phyloP scores from a whole-genome alignment of 371 early-diverging fungal genomes.

The Rhizopus delemar region DNA sequence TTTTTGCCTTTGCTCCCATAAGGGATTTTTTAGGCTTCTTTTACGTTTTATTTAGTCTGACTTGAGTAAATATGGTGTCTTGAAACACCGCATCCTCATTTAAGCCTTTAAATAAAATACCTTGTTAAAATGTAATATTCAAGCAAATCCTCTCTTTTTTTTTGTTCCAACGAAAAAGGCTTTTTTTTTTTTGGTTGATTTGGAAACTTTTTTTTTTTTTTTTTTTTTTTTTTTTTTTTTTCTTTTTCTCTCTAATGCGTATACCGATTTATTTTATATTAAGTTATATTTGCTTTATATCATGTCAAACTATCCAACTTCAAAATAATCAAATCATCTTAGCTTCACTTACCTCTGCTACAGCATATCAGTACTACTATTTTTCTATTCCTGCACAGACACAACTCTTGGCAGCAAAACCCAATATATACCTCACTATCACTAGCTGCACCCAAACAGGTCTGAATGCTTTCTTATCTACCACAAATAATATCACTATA shows the following conservation, averaged over 20 bases:
- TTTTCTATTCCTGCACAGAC: constrained; percentile 17
- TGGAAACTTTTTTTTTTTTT: neutral
- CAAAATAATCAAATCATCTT: constrained; percentile 15
- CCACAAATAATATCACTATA: constrained; percentile 39
- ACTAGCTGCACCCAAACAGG: constrained; percentile 40
- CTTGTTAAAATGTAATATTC: too few relatives aligned
- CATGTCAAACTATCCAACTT: constrained; percentile 13
- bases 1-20: too few relatives aligned
- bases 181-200: too few relatives aligned
- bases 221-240: constrained; percentile 10
- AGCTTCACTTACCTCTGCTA: constrained; percentile 8
- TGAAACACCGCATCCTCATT: too few relatives aligned
- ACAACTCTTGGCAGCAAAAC: constrained; percentile 15
- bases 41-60: too few relatives aligned
- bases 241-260: neutral
- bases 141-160: too few relatives aligned
- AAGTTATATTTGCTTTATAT: constrained; percentile 6
- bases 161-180: too few relatives aligned
- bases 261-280: neutral
- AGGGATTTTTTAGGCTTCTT: too few relatives aligned
- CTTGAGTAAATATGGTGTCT: too few relatives aligned
- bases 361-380: constrained; percentile 20
- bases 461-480: constrained; percentile 46
- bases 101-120: too few relatives aligned
- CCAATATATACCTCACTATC: constrained; percentile 32